Evolutionary conservation across 768 basidiomycete species (phyloP), one percentile per base, ranked within the genome.

Genomic region (Lactarius sp.): DNA sequence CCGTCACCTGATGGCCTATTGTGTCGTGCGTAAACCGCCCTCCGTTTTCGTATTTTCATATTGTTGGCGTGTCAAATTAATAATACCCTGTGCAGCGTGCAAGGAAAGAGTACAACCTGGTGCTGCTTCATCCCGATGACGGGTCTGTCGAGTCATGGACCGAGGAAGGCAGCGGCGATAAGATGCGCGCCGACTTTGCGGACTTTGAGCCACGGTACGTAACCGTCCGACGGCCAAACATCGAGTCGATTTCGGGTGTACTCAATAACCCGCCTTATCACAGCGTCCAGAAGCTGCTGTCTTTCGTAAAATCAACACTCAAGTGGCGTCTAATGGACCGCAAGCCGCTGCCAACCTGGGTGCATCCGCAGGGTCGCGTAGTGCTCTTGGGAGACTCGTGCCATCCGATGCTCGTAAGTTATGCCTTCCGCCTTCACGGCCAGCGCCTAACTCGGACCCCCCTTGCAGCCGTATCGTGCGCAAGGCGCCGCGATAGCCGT

Each of bases 401-500:
- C 65, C 78, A 79, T 60, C 78, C 77, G 9, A 79, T 79, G 78
- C 73, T 79, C 6, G 75, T 75, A 64, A 22, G 47, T 49, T 9
- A 9, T 37, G 27, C 27, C 0, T 27, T 27, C 27, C 27, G 27
- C 27, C 2, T 27, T 27, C 27, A n/a, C 3, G 27, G 27, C 27
- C 27, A 27, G 27, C 27, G 27, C 27, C 27, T 27, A 27, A 27
- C 27, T 27, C 27, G 27, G 27, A 27, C 27, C 27, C 27, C 27
- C 3, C 27, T 27, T 27, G 4, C 53, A 76, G 75, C 77, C 77
- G 1, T 79, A 79, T 70, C 75, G 77, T 52, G 77, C 77, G 0
- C 77, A 79, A 60, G 77, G 77, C 22, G 77, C 77, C 1, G 77
- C 77, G 5, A 77, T 76, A 70, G 72, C 82, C 66, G 74, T 84